Base-by-base conservation (phyloP, 106 monocot genomes). In the Gastrodia elata region DNA sequence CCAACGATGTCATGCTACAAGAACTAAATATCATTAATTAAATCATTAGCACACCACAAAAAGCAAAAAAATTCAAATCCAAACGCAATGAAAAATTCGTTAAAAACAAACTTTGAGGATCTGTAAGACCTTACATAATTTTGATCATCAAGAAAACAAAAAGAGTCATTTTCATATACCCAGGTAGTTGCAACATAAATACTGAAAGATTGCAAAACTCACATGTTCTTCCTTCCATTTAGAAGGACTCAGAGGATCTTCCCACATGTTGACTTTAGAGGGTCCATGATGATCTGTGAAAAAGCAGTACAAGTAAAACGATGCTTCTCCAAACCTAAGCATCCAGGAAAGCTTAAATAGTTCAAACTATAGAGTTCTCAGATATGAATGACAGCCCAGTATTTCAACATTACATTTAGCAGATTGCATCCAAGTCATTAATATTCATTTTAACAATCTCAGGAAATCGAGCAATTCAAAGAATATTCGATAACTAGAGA, bases 211-310 rank as follows among this genome's bases (percentile, higher is more conserved):
- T 37, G 18, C 36, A 65, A 61, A 35, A 36, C 93, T 90, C 74
- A 94, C 93, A 67, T 90, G 93, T 36, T 94, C 93, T 84, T 94
- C 93, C 86, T 94, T 94, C 93, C 90, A 94, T 71, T 85, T 87
- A 38, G 87, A 87, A 41, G 93, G 93, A 74, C 83, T 90, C 9
- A 94, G 73, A 24, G 93, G 93, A 49, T 94, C 93, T 41, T 90
- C 38, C 93, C 93, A 90, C 27, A 81, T 55, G 80, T 90, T 87
- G 38, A 94, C 76, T 74, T 61, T 94, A 49, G 77, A 43, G 0
- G 93, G 83, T 39, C 90, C 93, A 80, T 94, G 93, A 68, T 87
- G 82, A 84, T 90, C 93, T 90, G 81, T 48, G 25, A 77, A 68
- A 39, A 68, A 68, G 4, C 0, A 4, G 18, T 5, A 38, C 4